Percentiles rank a stretch among this genome's conserved stretches.
Conservation (phyloP, 169 alveolate genomes). For the Plasmodium knowlesi region DNA sequence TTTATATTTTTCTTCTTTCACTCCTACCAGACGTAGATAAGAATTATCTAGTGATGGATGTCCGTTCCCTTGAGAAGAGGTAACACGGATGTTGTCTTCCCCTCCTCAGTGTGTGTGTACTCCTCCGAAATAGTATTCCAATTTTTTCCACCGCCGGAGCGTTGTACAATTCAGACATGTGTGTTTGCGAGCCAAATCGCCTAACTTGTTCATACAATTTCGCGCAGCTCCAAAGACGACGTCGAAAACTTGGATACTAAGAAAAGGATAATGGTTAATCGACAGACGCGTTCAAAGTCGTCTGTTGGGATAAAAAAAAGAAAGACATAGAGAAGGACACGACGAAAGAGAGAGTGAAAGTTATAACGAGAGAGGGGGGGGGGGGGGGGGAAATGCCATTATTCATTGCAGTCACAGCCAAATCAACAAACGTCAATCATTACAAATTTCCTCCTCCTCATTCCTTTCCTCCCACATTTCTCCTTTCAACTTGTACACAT, state of each 20-base stretch:
- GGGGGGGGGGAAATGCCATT: neutral
- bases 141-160: neutral
- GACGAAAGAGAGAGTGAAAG: too few relatives aligned
- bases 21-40: neutral
- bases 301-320: neutral
- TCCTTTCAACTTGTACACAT: neutral
- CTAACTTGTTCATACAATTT: neutral
- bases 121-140: neutral
- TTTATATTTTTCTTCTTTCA: neutral
- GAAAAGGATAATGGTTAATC: neutral
- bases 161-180: neutral
- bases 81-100: neutral
- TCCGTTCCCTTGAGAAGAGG: neutral
- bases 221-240: neutral
- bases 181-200: neutral
- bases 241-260: neutral
- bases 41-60: neutral
- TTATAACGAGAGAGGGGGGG: neutral
- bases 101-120: neutral
- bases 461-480: neutral
- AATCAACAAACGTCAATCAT: neutral
- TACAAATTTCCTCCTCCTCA: neutral
- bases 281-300: neutral
- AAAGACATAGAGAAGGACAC: neutral
- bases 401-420: neutral